A percentile compares a stretch with the other conserved stretches of the same genome.
These are phyloP conservation scores for Nigrospora osmanthi DNA, from an alignment of 2,329 filamentous ascomycete species.

Conservation along the genomic window DNA sequence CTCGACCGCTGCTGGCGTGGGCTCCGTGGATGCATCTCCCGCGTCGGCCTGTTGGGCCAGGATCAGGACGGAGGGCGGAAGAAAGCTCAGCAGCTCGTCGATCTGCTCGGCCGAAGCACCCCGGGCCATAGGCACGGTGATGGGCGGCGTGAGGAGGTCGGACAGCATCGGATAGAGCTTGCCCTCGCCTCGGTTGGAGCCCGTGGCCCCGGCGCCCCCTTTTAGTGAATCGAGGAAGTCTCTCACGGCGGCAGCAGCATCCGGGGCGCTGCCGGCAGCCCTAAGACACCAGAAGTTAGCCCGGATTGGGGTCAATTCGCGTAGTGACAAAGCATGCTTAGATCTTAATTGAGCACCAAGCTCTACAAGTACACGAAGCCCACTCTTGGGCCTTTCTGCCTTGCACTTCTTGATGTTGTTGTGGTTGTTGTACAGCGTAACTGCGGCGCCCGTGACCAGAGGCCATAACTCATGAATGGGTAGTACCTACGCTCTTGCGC, in stretches of 20 bases:
- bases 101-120: slow-evolving; percentile 55
- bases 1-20: slow-evolving; percentile 58
- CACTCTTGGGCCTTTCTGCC: not conserved
- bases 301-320: slow-evolving; percentile 7
- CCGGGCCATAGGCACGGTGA: slow-evolving; percentile 71
- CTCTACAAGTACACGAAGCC: slow-evolving; percentile 1
- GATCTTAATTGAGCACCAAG: slow-evolving; percentile 2
- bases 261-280: slow-evolving; percentile 49
- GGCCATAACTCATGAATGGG: not conserved
- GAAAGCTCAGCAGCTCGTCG: slow-evolving; percentile 66
- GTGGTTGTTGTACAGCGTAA: not conserved
- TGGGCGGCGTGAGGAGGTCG: slow-evolving; percentile 72
- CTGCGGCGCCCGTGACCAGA: too few relatives aligned
- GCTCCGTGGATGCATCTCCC: slow-evolving; percentile 53
- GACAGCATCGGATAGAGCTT: slow-evolving; percentile 75
- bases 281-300: slow-evolving; percentile 43
- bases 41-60: slow-evolving; percentile 62
- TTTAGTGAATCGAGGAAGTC: slow-evolving; percentile 82
- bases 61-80: slow-evolving; percentile 73
- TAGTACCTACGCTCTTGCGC: slow-evolving; percentile 95
- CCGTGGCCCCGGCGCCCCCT: slow-evolving; percentile 35
- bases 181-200: slow-evolving; percentile 37
- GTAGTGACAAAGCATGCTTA: not conserved
- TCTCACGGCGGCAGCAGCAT: slow-evolving; percentile 73
- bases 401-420: not conserved